Base-by-base conservation (phyloP, 768 basidiomycete genomes). In the Lactifluus pinguis region DNA sequence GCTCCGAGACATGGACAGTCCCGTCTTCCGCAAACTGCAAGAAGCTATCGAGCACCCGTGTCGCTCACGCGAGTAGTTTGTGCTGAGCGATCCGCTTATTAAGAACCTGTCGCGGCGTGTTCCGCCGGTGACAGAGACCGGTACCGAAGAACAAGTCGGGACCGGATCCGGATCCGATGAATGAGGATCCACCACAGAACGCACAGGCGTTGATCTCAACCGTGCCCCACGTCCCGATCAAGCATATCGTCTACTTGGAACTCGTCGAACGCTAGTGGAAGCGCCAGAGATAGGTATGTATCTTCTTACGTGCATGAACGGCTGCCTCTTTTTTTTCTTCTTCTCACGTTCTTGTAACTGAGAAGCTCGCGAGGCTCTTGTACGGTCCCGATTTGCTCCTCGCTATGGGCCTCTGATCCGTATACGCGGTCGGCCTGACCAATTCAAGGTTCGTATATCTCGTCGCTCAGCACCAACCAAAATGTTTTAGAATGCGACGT, bases 191-290 rank as follows among this genome's bases (percentile, higher is more conserved):
- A 32, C 69, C 63, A n/a, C 72, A 76, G 59, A 67, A 63, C 14
- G 47, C 61, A 13, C 55, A 60, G 50, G 49, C 53, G n/a, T 36
- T 59, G 19, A 56, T 60, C 25, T 58, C 65, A 47, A 57, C 39
- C 19, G 19, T 60, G 44, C 65, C 59, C 0, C 97, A 98, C 71
- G 89, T 95, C 32, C 93, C 95, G 11, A 92, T 98, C 74, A 98
- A 98, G 72, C 95, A 99, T 52, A 92, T 98, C 59, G 94, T 95
- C 15, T 97, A 91, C 69, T 81, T 98, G 19, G 97, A 99, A 71
- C 78, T 97, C 52, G 87, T 98, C 21, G 97, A 99, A 72, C 77
- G 95, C 39, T 97, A 99, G 69, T 89, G 92, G 84, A 99, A 99
- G 75, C 77, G 95, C 10, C 87, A 95, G 72, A 98, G 97, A 75